Conservation (phyloP, 192 early-diverging fungal genomes). For the Physocladia obscura region DNA sequence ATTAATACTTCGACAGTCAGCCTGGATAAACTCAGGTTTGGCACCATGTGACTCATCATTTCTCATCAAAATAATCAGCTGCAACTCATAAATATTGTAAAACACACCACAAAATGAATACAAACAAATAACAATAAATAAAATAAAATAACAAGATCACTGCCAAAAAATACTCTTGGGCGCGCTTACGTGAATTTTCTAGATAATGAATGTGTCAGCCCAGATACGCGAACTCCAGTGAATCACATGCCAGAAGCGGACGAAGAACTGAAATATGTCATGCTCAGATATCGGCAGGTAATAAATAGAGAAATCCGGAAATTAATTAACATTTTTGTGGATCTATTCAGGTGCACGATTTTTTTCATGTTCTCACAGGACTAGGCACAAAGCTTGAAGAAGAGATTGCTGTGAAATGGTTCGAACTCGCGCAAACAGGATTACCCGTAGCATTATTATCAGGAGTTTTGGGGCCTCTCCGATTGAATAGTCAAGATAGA, state of each 20-base stretch:
- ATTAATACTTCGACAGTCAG: conserved; percentile 72
- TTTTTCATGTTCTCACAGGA: conserved; percentile 87
- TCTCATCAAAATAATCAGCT: neutral
- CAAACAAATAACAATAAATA: neutral
- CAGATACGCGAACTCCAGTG: conserved; percentile 80
- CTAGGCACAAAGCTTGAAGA: conserved; percentile 78
- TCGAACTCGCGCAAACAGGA: conserved; percentile 89
- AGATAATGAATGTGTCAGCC: conserved; percentile 74
- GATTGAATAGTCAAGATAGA: conserved; percentile 61
- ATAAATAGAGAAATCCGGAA: no score
- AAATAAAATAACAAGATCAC: conserved; percentile 10
- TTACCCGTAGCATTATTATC: conserved; percentile 85
- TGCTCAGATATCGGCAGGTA: conserved; percentile 88
- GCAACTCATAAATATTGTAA: no score
- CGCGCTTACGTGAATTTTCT: conserved; percentile 80
- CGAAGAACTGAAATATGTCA: conserved; percentile 89
- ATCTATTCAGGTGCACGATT: conserved; percentile 72
- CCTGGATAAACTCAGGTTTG: conserved; percentile 57
- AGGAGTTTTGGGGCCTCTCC: conserved; percentile 78
- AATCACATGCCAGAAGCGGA: conserved; percentile 74
- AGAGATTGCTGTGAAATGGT: conserved; percentile 93
- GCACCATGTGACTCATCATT: neutral
- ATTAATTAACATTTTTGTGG: conserved; percentile 84
- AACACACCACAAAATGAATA: neutral
- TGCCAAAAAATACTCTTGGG: conserved; percentile 80